phyloP scores from a whole-genome alignment of 768 basidiomycete genomes.

The Mycena leptocephala region DNA sequence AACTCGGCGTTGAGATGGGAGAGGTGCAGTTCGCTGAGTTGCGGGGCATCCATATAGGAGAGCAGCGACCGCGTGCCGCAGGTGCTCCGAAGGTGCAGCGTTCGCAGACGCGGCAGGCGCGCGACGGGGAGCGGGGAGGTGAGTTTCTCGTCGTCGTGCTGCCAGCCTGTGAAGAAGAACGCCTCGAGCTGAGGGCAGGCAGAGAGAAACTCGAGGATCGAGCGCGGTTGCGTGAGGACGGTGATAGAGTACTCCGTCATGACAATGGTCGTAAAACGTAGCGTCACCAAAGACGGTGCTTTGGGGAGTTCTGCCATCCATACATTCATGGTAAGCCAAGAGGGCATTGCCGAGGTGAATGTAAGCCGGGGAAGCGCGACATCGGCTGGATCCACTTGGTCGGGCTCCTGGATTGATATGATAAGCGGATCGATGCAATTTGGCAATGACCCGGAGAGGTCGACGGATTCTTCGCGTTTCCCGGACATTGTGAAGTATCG shows the following conservation, averaged over 20 bases:
- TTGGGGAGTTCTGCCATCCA: constrained; percentile 67
- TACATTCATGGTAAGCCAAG: constrained; percentile 62
- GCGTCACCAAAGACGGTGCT: constrained; percentile 57
- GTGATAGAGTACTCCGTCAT: constrained; percentile 66
- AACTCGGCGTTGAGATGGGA: constrained; percentile 79
- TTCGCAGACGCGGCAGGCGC: constrained; percentile 72
- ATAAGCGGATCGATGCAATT: constrained; percentile 54
- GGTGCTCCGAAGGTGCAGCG: constrained; percentile 70
- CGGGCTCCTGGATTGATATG: constrained; percentile 53
- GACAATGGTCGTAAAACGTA: constrained; percentile 71
- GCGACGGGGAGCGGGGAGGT: constrained; percentile 57
- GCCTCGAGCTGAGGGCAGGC: constrained; percentile 75
- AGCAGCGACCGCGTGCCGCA: constrained; percentile 78
- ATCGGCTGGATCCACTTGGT: constrained; percentile 50
- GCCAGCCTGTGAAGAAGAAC: constrained; percentile 71
- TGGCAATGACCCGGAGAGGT: constrained; percentile 43
- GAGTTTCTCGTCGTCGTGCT: constrained; percentile 58
- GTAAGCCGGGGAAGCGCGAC: constrained; percentile 48
- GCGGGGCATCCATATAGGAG: constrained; percentile 75
- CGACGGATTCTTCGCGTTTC: constrained; percentile 54
- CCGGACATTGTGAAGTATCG: constrained; percentile 63
- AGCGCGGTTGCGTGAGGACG: constrained; percentile 60
- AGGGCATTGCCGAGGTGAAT: constrained; percentile 51
- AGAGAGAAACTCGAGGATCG: constrained; percentile 73
- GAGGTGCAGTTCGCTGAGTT: constrained; percentile 73